Percentiles rank a stretch among this genome's conserved stretches.
phyloP scores from a whole-genome alignment of 2,329 filamentous ascomycete genomes.

The Biscogniauxia marginata region DNA sequence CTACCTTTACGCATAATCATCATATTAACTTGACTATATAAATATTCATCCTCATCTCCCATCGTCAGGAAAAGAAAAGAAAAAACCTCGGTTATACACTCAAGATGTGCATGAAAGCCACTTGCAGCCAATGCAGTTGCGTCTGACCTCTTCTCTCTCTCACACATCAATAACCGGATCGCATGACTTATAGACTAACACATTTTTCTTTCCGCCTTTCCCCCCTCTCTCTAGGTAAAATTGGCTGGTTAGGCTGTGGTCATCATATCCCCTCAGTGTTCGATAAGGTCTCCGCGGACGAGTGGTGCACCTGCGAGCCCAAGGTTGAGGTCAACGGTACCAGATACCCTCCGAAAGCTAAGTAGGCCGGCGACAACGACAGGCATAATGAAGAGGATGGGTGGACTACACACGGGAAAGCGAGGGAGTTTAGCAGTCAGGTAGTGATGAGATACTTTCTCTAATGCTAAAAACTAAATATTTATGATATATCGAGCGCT shows the following conservation, averaged over 20 bases:
- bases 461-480: no score
- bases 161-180: neutral
- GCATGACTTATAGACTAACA: neutral
- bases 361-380: conserved; percentile 6
- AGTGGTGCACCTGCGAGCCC: conserved; percentile 67
- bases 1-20: no score
- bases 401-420: neutral
- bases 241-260: conserved; percentile 66
- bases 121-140: conserved; percentile 60
- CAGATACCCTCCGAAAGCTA: conserved; percentile 63
- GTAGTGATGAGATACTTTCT: no score
- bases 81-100: neutral
- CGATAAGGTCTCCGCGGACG: conserved; percentile 52
- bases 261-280: conserved; percentile 61
- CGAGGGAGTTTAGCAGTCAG: no score
- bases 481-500: no score
- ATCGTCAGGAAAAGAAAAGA: neutral
- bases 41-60: no score
- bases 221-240: conserved; percentile 45
- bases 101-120: conserved; percentile 64
- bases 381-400: neutral
- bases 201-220: conserved; percentile 2
- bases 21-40: no score
- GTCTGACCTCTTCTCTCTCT: conserved; percentile 39
- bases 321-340: conserved; percentile 60